Evolutionary conservation across 2,329 filamentous ascomycete genomes (phyloP).

Genomic region (Fusarium mangiferae): DNA sequence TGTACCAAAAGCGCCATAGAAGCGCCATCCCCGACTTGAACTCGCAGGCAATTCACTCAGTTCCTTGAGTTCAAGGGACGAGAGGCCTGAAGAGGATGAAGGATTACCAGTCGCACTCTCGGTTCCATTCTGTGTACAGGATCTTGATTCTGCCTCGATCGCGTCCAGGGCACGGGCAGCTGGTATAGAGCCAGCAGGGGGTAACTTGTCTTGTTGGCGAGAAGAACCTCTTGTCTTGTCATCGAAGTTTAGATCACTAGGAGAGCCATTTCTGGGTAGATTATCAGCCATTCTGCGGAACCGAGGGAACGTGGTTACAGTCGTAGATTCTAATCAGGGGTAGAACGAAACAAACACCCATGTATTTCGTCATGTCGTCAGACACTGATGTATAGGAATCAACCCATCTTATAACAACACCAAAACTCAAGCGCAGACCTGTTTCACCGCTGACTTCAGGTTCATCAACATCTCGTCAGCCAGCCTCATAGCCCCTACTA

Average conservation of each 20-base stretch:
- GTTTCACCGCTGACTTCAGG: not conserved
- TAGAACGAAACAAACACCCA: not conserved
- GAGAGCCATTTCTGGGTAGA: not conserved
- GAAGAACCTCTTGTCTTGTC: not conserved
- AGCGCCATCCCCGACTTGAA: constrained; percentile 27
- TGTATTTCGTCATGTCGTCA: not conserved
- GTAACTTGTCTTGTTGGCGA: not conserved
- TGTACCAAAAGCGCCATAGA: constrained; percentile 40
- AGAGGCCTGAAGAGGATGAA: not conserved
- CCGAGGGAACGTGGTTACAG: not conserved
- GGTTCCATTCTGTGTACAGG: not conserved
- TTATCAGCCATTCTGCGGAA: not conserved
- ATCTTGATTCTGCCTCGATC: not conserved
- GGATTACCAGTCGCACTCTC: not conserved
- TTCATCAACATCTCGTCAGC: constrained; percentile 4
- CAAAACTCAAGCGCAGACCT: not conserved
- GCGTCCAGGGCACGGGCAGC: not conserved
- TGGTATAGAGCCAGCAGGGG: not conserved
- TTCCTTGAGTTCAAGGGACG: not conserved
- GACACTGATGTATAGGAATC: not conserved
- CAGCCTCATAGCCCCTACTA: constrained; percentile 8
- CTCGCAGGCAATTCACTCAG: not conserved
- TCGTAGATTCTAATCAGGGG: not conserved
- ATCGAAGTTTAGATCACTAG: not conserved
- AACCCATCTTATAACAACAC: not conserved